Evolutionary conservation across 225 moss, liverwort and hornwort genomes (phyloP), one percentile per base, ranked within the genome.

Genomic region (Marchantia paleacea): DNA sequence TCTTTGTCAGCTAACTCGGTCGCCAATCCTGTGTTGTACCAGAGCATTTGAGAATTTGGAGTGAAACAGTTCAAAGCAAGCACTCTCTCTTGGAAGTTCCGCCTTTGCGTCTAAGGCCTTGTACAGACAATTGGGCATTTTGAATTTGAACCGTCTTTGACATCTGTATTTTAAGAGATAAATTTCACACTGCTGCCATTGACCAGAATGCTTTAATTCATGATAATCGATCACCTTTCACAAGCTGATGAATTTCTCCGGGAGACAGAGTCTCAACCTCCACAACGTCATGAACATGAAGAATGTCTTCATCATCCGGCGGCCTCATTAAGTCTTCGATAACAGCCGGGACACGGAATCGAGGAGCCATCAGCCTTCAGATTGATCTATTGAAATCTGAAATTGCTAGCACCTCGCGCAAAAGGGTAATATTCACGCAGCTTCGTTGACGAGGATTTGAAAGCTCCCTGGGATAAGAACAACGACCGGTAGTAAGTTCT

Each of bases 1-100:
- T 99, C 93, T 69, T 92, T 94, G 75, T 94, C 89, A 39, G 92
- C 92, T 83, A 99, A 84, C 80, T 95, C 91, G 69, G 86, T 85
- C 39, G 88, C 82, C 63, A 95, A 84, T 77, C 83, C 99, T 99
- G 91, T 74, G 72, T 0, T 58, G 10, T 0, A 7, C 0, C 55
- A 31, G 29, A 48, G 15, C 76, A 76, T 20, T n/a, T 76, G 61
- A 62, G 30, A 29, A 61, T 76, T 9, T n/a, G n/a, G 10, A 16
- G 1, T 3, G 30, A 11, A 52, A 20, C 5, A 20, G 0, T n/a
- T 22, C 19, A 72, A 9, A 52, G 51, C 72, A 72, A 72, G 50
- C 51, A 62, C 55, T 22, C 39, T 19, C 10, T 49, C 16, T 18
- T 67, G 26, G n/a, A 25, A 67, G 66, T 67, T 28, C 66, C 26